These are phyloP conservation scores for Fragaria nilgerrensis DNA, from an alignment of 306 rosid species.

Conservation along the genomic window DNA sequence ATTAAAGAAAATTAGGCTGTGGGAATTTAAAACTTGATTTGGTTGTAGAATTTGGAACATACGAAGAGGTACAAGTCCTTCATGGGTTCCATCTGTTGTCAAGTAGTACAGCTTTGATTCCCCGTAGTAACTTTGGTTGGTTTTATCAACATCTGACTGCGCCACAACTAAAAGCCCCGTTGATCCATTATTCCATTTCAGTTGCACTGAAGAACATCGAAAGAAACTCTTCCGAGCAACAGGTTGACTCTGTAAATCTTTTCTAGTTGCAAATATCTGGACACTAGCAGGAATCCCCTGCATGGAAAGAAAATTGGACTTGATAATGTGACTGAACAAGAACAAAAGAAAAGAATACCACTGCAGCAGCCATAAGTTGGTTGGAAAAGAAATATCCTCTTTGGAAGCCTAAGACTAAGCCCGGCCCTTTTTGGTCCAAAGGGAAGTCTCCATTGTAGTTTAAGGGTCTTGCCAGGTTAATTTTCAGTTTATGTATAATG, in stretches of 20 bases:
- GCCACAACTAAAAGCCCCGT: conserved; percentile 79
- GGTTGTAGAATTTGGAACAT: conserved; percentile 30
- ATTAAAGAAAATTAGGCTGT: conserved; percentile 12
- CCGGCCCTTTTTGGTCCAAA: no score
- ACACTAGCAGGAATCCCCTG: conserved; percentile 93
- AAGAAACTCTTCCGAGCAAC: conserved; percentile 82
- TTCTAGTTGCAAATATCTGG: conserved; percentile 62
- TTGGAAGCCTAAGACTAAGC: no score
- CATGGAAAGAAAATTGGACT: conserved; percentile 24
- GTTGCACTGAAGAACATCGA: conserved; percentile 79
- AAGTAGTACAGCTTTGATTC: conserved; percentile 86
- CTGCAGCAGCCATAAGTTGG: no score
- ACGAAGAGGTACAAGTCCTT: conserved; percentile 93
- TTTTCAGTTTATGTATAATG: no score
- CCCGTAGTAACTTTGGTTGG: conserved; percentile 96
- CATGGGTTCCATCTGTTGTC: conserved; percentile 81
- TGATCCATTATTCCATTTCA: conserved; percentile 82
- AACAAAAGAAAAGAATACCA: conserved; percentile 12
- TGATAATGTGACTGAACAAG: conserved; percentile 1
- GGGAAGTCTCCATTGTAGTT: no score
- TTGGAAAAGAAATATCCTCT: no score
- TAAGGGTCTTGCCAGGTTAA: no score
- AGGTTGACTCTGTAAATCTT: conserved; percentile 64
- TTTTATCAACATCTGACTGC: conserved; percentile 94
- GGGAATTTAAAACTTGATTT: background rate